These are phyloP conservation scores for Mycena sp. DNA, from an alignment of 1,284 basidiomycete genomes.

Conservation along the genomic window DNA sequence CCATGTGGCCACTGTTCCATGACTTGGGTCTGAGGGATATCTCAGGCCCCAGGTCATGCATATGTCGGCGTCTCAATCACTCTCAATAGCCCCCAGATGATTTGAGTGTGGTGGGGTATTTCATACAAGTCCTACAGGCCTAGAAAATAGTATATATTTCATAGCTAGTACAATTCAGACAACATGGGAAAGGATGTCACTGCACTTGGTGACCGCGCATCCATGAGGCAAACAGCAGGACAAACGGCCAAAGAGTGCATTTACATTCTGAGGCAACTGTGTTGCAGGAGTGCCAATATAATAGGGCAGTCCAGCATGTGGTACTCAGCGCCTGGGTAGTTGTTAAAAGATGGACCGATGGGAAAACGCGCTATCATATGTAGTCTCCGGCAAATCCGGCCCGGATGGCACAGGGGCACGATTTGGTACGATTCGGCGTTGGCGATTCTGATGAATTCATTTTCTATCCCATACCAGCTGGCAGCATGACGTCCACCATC, in stretches of 20 bases:
- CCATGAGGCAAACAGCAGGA: conserved; percentile 52
- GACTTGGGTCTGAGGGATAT: too few relatives aligned
- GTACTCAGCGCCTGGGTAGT: conserved; percentile 56
- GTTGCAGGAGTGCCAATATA: conserved; percentile 59
- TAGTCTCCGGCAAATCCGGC: conserved; percentile 11
- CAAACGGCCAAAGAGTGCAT: conserved; percentile 71
- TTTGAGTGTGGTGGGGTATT: too few relatives aligned
- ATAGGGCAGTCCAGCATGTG: conserved; percentile 62
- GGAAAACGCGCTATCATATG: too few relatives aligned
- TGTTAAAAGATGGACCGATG: conserved; percentile 80
- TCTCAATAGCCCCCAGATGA: too few relatives aligned
- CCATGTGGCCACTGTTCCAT: too few relatives aligned
- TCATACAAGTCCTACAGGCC: too few relatives aligned
- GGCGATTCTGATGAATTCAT: not conserved
- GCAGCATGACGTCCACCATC: not conserved
- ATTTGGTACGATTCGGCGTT: too few relatives aligned
- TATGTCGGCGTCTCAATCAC: too few relatives aligned
- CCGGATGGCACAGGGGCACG: conserved; percentile 53
- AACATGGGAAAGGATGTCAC: conserved; percentile 58
- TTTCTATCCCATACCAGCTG: not conserved
- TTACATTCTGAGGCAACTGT: conserved; percentile 63
- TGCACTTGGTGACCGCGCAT: conserved; percentile 75
- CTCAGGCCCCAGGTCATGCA: too few relatives aligned
- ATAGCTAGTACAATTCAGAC: not conserved
- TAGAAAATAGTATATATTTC: not conserved